These are phyloP conservation scores for Alternaria incomplexa DNA, from an alignment of 2,329 filamentous ascomycete species.

Conservation along the genomic window DNA sequence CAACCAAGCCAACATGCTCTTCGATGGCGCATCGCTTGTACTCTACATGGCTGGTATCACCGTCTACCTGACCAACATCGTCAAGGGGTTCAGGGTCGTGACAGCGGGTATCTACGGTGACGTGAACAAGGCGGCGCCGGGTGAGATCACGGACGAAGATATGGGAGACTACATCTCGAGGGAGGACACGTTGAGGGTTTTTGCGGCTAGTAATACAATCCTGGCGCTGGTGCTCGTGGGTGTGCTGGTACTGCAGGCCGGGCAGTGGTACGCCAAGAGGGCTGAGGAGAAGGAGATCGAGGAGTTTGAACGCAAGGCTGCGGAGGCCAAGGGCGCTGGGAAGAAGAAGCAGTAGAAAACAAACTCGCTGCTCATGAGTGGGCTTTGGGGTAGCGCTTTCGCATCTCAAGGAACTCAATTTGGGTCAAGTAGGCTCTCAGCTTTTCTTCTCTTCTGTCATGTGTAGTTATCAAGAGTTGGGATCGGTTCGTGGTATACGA, in stretches of 20 bases:
- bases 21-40: conserved; percentile 76
- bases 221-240: conserved; percentile 90
- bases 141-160: conserved; percentile 35
- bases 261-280: conserved; percentile 97
- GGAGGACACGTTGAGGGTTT: conserved; percentile 88
- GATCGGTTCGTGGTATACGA: neutral
- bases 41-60: conserved; percentile 85
- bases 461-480: neutral
- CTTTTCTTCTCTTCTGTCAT: neutral
- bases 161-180: conserved; percentile 74
- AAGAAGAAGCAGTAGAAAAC: conserved; percentile 45
- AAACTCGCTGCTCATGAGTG: neutral
- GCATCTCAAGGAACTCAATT: neutral
- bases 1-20: conserved; percentile 92
- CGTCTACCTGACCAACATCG: conserved; percentile 94
- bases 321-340: conserved; percentile 38
- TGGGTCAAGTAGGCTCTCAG: neutral
- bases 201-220: conserved; percentile 95
- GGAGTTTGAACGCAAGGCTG: conserved; percentile 61
- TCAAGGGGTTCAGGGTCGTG: conserved; percentile 89
- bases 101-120: conserved; percentile 71
- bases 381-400: neutral
- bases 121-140: conserved; percentile 38
- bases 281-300: conserved; percentile 84
- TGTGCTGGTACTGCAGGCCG: conserved; percentile 89